These are phyloP conservation scores for Sclerotinia trifoliorum DNA, from an alignment of 2,329 filamentous ascomycete species.

Conservation along the genomic window DNA sequence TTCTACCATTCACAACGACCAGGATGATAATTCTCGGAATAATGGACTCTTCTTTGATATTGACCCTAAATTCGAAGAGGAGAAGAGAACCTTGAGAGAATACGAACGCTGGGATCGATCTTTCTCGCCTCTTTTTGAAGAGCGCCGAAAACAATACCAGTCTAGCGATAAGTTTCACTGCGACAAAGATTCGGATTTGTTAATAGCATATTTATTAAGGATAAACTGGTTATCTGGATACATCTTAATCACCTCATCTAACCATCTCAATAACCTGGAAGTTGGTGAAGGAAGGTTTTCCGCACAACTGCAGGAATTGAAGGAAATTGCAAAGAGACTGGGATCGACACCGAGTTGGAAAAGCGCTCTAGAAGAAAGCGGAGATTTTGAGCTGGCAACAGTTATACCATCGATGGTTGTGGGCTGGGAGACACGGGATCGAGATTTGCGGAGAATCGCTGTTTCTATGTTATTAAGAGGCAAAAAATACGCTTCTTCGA, in stretches of 20 bases:
- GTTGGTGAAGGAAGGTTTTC: neutral
- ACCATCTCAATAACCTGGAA: constrained; percentile 3
- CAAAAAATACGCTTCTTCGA: neutral
- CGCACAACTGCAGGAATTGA: constrained; percentile 11
- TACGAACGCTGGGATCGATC: constrained; percentile 34
- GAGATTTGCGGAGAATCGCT: constrained; percentile 27
- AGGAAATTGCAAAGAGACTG: constrained; percentile 5
- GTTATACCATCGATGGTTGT: constrained; percentile 32
- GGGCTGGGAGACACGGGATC: constrained; percentile 32
- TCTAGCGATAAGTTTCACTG: constrained; percentile 25
- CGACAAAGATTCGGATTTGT: constrained; percentile 3
- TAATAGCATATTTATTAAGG: constrained; percentile 11
- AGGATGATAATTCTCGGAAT: constrained; percentile 10
- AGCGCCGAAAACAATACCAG: neutral
- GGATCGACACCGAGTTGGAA: neutral
- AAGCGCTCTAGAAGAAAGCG: constrained; percentile 25
- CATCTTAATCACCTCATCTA: constrained; percentile 13
- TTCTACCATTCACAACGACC: constrained; percentile 15
- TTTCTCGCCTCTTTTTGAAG: constrained; percentile 27
- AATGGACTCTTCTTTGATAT: constrained; percentile 31
- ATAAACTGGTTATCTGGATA: constrained; percentile 20
- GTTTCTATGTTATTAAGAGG: constrained; percentile 28
- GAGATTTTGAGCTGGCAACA: constrained; percentile 33
- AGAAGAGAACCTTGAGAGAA: constrained; percentile 29
- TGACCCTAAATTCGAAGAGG: constrained; percentile 31